These are phyloP conservation scores for Zygosaccharomyces rouxii DNA, from an alignment of 805 yeast genomes.

Conservation along the genomic window DNA sequence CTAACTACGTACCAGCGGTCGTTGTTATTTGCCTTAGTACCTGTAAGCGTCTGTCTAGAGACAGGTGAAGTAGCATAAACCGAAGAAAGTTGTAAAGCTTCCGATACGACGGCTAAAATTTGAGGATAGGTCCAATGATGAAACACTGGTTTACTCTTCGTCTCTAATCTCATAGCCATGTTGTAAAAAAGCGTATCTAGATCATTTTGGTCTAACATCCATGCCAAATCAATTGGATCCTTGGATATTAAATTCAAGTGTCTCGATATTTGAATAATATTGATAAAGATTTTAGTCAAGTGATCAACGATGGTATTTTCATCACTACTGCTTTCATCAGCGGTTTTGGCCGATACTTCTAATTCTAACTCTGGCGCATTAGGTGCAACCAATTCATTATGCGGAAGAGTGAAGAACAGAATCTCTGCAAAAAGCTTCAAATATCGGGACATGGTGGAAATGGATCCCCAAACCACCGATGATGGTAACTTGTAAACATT, in stretches of 20 bases:
- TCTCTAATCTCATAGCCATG: constrained; percentile 12
- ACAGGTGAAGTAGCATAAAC: constrained; percentile 14
- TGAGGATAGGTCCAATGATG: constrained; percentile 16
- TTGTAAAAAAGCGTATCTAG: constrained; percentile 29
- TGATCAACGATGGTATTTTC: constrained; percentile 12
- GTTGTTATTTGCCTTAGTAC: constrained; percentile 12
- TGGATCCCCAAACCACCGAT: constrained; percentile 18
- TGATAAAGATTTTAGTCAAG: constrained; percentile 19
- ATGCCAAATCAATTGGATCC: constrained; percentile 16
- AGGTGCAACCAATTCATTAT: constrained; percentile 5
- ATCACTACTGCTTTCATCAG: constrained; percentile 4
- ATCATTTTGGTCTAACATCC: constrained; percentile 26
- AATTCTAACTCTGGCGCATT: constrained; percentile 2
- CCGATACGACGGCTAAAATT: constrained; percentile 15
- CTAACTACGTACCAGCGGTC: constrained; percentile 24
- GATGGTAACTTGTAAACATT: constrained; percentile 22
- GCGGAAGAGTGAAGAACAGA: constrained; percentile 16
- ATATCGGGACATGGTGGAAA: constrained; percentile 24
- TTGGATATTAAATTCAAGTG: constrained; percentile 16
- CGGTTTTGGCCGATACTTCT: constrained; percentile 1
- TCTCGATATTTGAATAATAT: constrained; percentile 18
- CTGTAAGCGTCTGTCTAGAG: constrained; percentile 13
- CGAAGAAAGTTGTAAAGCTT: constrained; percentile 14
- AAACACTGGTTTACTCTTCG: constrained; percentile 13
- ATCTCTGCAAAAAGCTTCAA: constrained; percentile 15